phyloP scores from a whole-genome alignment of 78 protist genomes.

The Goniomonas avonlea region DNA sequence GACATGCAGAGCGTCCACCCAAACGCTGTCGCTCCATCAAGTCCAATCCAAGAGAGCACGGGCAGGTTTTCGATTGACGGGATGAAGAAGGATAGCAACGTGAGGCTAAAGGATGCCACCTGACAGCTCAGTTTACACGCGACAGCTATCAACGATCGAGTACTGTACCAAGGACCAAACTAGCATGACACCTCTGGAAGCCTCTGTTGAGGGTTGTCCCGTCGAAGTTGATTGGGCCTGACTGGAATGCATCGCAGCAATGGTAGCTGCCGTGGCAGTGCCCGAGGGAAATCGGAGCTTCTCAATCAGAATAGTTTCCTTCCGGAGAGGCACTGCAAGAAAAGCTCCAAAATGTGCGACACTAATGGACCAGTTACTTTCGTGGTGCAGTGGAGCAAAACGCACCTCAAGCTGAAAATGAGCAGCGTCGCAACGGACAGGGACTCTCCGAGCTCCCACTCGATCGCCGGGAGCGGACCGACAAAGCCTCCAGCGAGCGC shows the following conservation, averaged over 20 bases:
- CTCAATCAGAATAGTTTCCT: constrained; percentile 63
- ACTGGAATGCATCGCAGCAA: constrained; percentile 31
- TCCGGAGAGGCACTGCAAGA: constrained; percentile 73
- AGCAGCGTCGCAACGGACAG: too few relatives aligned
- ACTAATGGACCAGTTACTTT: too few relatives aligned
- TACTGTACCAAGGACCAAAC: too few relatives aligned
- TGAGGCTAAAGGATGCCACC: constrained; percentile 41
- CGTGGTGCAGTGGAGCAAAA: too few relatives aligned
- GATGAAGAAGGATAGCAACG: constrained; percentile 47
- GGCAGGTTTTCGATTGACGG: constrained; percentile 54
- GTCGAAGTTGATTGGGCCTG: constrained; percentile 36
- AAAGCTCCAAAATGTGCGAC: constrained; percentile 69
- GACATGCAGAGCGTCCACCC: constrained; percentile 60
- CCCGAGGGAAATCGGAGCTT: constrained; percentile 76
- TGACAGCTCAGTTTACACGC: too few relatives aligned
- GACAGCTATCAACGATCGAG: too few relatives aligned
- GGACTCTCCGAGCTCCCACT: too few relatives aligned
- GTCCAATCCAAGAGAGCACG: constrained; percentile 49
- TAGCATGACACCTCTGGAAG: constrained; percentile 48
- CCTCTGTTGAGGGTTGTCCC: constrained; percentile 29
- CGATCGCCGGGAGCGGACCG: constrained; percentile 55
- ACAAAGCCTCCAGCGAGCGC: constrained; percentile 68
- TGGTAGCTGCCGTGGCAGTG: constrained; percentile 65
- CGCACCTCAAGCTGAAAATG: too few relatives aligned
- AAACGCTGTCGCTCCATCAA: constrained; percentile 25